These are phyloP conservation scores for Venturia aucupariae DNA, from an alignment of 2,329 filamentous ascomycete genomes.

Conservation along the genomic window DNA sequence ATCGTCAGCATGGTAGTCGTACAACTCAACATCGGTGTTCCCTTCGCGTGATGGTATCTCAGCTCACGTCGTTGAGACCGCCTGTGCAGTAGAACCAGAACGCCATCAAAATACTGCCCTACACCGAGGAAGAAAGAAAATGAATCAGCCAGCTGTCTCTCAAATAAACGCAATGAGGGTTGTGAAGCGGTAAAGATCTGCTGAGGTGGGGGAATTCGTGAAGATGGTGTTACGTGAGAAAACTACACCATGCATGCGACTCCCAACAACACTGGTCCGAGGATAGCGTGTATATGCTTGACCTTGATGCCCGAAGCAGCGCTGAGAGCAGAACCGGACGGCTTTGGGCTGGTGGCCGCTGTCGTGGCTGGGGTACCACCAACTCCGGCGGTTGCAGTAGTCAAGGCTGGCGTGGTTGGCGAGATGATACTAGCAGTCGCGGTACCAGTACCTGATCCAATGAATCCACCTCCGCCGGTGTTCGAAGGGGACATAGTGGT, in stretches of 20 bases:
- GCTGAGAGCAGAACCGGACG: not conserved
- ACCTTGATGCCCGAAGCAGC: slow-evolving; percentile 2
- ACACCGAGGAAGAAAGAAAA: not conserved
- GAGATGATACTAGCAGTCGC: not conserved
- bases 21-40: not conserved
- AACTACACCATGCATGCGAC: slow-evolving; percentile 5
- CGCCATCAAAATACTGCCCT: slow-evolving; percentile 13
- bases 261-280: not conserved
- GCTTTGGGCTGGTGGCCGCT: not conserved
- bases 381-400: not conserved
- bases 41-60: not conserved
- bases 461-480: not conserved
- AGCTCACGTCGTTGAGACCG: not conserved
- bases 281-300: not conserved
- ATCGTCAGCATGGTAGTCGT: not conserved
- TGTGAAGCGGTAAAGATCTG: not conserved
- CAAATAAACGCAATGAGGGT: not conserved
- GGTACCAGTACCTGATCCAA: not conserved
- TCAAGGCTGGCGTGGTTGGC: not conserved
- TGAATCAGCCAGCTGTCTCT: slow-evolving; percentile 9
- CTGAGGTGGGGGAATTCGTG: not conserved
- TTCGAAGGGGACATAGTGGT: not conserved
- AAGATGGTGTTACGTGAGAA: not conserved
- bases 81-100: slow-evolving; percentile 13
- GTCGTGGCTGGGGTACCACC: not conserved